Evolutionary conservation across 176 grass and related monocot genomes (phyloP).

Genomic region (Dendrocalamus sinicus): DNA sequence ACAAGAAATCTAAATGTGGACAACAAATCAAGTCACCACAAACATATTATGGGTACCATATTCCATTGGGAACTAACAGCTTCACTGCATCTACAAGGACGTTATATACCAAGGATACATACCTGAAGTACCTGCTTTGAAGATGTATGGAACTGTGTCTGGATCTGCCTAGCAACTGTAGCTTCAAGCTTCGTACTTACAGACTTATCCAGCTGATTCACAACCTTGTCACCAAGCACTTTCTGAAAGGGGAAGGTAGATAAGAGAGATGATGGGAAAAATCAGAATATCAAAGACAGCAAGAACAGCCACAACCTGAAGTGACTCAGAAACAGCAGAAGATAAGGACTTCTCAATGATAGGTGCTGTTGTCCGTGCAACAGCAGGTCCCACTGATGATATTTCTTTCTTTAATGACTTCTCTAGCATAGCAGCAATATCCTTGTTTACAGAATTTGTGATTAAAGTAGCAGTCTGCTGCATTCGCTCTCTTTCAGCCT

Average conservation of each 20-base stretch:
- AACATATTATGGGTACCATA: neutral
- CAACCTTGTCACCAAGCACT: constrained; percentile 80
- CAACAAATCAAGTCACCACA: constrained; percentile 4
- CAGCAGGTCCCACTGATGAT: constrained; percentile 58
- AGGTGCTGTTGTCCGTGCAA: constrained; percentile 75
- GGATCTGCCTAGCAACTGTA: constrained; percentile 77
- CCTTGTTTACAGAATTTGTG: constrained; percentile 74
- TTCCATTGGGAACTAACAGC: constrained; percentile 1
- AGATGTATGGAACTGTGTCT: constrained; percentile 83
- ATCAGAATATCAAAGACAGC: constrained; percentile 14
- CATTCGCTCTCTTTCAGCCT: constrained; percentile 74
- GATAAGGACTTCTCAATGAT: constrained; percentile 74
- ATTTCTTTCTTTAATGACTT: constrained; percentile 88
- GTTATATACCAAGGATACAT: constrained; percentile 21
- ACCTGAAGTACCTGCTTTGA: constrained; percentile 87
- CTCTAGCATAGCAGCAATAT: constrained; percentile 71
- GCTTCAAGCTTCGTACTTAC: constrained; percentile 76
- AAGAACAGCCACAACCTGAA: constrained; percentile 71
- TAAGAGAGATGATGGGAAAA: constrained; percentile 25
- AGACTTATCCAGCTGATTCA: constrained; percentile 90
- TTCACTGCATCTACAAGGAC: constrained; percentile 23
- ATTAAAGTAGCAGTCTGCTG: constrained; percentile 79
- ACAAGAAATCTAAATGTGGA: neutral
- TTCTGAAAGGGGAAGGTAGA: constrained; percentile 53
- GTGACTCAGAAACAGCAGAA: constrained; percentile 78